Percentiles rank a stretch among this genome's conserved stretches.
phyloP scores from a whole-genome alignment of 1,284 basidiomycete genomes.

The Heterobasidion irregulare region DNA sequence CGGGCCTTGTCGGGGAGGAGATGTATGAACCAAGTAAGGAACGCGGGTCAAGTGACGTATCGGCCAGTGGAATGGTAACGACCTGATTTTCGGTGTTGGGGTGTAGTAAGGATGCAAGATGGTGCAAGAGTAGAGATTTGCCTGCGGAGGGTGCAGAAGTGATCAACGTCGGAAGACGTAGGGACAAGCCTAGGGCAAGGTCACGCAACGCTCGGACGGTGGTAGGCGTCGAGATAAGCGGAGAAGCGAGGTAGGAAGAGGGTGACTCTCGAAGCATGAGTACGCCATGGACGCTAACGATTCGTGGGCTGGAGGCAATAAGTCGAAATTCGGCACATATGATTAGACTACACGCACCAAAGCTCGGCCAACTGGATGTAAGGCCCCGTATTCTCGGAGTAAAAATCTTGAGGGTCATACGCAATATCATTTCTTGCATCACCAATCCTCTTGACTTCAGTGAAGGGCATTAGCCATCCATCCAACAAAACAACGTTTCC shows the following conservation, averaged over 20 bases:
- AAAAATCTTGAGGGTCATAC: slow-evolving; percentile 35
- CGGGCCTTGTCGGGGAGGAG: slow-evolving; percentile 80
- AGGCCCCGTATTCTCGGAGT: slow-evolving; percentile 28
- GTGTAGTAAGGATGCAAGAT: slow-evolving; percentile 63
- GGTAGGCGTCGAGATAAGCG: slow-evolving; percentile 64
- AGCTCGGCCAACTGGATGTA: slow-evolving; percentile 36
- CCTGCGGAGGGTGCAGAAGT: slow-evolving; percentile 88
- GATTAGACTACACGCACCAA: slow-evolving; percentile 34
- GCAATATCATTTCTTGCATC: slow-evolving; percentile 44
- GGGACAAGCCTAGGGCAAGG: slow-evolving; percentile 60
- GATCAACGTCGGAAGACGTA: slow-evolving; percentile 74
- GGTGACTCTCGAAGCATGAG: slow-evolving; percentile 37
- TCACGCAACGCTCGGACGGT: slow-evolving; percentile 49
- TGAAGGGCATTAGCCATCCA: slow-evolving; percentile 71
- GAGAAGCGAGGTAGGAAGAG: slow-evolving; percentile 15
- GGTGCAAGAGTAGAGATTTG: slow-evolving; percentile 77
- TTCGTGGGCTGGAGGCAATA: slow-evolving; percentile 34
- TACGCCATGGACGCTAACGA: slow-evolving; percentile 57
- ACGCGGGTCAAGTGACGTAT: slow-evolving; percentile 92
- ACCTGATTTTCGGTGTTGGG: slow-evolving; percentile 53
- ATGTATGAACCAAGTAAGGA: slow-evolving; percentile 91
- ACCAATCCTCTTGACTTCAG: slow-evolving; percentile 57
- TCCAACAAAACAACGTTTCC: slow-evolving; percentile 42
- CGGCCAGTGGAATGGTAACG: slow-evolving; percentile 85
- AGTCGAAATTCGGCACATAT: slow-evolving; percentile 12